Base-by-base conservation (phyloP, 208 protist species). In the Leishmania martiniquensis region DNA sequence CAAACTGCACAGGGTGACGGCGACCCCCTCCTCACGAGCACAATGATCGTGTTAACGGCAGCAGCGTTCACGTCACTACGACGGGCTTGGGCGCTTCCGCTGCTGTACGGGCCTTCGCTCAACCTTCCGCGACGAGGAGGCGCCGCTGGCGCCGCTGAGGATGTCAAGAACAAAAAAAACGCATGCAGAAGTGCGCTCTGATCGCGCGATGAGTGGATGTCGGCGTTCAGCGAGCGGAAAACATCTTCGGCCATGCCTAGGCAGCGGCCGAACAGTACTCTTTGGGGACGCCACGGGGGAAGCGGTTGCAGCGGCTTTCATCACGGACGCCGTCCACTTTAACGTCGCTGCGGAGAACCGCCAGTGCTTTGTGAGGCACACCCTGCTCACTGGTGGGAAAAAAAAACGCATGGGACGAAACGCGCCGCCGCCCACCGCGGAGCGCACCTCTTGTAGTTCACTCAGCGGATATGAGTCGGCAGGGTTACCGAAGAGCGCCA, bases 221-320 rank as follows among this genome's bases (percentile, higher is more conserved):
- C 98, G 22, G 97, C 90, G 81, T 98, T 98, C 5, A 93, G 70
- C 29, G 96, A 92, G 72, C 97, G 89, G 52, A 99, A 98, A 7
- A 96, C 98, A 78, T 99, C 98, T 54, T 99, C 96, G 74, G 98
- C 97, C 78, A 97, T 98, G 44, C 77, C 68, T 9, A 86, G 87
- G 76, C 86, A 79, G 42, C 98, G 93, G 70, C 88, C 80, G 29
- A 89, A 86, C 15, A 97, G 76, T 9, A 86, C 87, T 0, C 77
- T 77, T 22, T 87, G 77, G 22, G 96, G 94, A 72, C 98, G 84
- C 22, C 99, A 91, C 74, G 98, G 96, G 4, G 77, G 75, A 4
- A 98, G 98, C 37, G 99, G 87, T 4, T 97, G 98, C 52, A 99
- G 88, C 88, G 99, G 98, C n/a, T n/a, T n/a, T n/a, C n/a, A 25